A percentile compares a stretch with the other conserved stretches of the same genome.
Conservation (phyloP, 129 eudicot species). For the Ambrosia trifida region DNA sequence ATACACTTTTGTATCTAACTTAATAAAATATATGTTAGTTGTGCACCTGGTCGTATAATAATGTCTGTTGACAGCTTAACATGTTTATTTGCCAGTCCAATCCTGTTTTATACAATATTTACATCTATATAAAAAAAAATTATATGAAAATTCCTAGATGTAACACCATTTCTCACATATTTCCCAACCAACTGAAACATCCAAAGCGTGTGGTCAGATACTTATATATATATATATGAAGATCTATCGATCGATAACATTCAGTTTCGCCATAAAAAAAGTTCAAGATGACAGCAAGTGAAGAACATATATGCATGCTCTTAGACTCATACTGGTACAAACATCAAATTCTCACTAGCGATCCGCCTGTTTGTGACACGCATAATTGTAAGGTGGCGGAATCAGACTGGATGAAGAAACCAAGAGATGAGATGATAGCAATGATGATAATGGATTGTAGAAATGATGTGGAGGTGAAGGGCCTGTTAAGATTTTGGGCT, state of each 20-base stretch:
- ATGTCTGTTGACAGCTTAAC: neutral
- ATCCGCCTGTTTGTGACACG: neutral
- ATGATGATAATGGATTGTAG: constrained; percentile 5
- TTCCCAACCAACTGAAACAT: neutral
- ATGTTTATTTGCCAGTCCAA: constrained; percentile 1
- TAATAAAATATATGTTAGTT: too few relatives aligned
- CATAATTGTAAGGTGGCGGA: neutral
- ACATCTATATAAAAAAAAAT: neutral
- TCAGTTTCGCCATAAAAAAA: neutral
- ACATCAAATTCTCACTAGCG: constrained; percentile 15
- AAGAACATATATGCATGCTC: constrained; percentile 24
- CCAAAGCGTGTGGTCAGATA: neutral
- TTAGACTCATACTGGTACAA: constrained; percentile 31
- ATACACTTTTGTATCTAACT: too few relatives aligned
- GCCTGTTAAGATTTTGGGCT: constrained; percentile 20
- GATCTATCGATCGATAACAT: neutral
- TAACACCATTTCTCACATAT: constrained; percentile 1
- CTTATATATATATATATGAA: neutral
- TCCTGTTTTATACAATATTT: neutral
- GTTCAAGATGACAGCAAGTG: neutral
- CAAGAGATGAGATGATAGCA: neutral
- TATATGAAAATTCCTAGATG: neutral
- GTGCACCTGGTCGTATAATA: neutral
- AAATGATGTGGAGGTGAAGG: constrained; percentile 23
- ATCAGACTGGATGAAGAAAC: neutral